These are phyloP conservation scores for Boletus tomentosulus DNA, from an alignment of 768 basidiomycete species.

Conservation along the genomic window DNA sequence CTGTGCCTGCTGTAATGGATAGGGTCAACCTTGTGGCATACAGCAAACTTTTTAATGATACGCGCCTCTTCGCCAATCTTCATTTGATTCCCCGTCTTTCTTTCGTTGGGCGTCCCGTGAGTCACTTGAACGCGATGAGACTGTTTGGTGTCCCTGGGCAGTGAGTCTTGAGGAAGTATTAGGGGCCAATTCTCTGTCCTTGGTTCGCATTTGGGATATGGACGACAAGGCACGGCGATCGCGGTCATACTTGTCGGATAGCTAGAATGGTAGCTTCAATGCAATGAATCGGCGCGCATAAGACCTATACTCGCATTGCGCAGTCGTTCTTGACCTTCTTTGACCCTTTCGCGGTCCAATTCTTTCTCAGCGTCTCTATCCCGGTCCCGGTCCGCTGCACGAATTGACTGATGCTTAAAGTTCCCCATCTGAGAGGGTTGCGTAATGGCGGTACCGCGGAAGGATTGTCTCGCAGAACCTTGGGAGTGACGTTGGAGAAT, in stretches of 20 bases:
- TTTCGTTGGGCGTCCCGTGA: slow-evolving; percentile 58
- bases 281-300: neutral
- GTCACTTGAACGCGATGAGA: slow-evolving; percentile 51
- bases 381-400: slow-evolving; percentile 57
- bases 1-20: slow-evolving; percentile 35
- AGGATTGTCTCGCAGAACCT: slow-evolving; percentile 57
- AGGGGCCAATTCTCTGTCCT: slow-evolving; percentile 65
- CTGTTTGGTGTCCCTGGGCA: slow-evolving; percentile 30
- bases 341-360: slow-evolving; percentile 58
- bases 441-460: slow-evolving; percentile 57
- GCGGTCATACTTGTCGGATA: slow-evolving; percentile 86
- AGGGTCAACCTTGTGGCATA: neutral
- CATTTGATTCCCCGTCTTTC: slow-evolving; percentile 68
- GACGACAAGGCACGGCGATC: slow-evolving; percentile 60
- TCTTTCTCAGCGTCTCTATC: slow-evolving; percentile 45
- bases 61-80: slow-evolving; percentile 85
- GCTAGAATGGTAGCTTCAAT: slow-evolving; percentile 37
- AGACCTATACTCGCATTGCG: slow-evolving; percentile 50
- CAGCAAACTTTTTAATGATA: slow-evolving; percentile 5
- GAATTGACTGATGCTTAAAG: slow-evolving; percentile 84
- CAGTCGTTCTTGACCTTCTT: slow-evolving; percentile 74
- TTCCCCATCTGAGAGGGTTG: slow-evolving; percentile 93
- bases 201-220: slow-evolving; percentile 48
- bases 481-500: slow-evolving; percentile 31
- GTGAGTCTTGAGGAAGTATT: slow-evolving; percentile 40